Evolutionary conservation across 1,139 yeast genomes (phyloP), one percentile per base, ranked within the genome.

Genomic region (Magnusiomyces tetraspermus): DNA sequence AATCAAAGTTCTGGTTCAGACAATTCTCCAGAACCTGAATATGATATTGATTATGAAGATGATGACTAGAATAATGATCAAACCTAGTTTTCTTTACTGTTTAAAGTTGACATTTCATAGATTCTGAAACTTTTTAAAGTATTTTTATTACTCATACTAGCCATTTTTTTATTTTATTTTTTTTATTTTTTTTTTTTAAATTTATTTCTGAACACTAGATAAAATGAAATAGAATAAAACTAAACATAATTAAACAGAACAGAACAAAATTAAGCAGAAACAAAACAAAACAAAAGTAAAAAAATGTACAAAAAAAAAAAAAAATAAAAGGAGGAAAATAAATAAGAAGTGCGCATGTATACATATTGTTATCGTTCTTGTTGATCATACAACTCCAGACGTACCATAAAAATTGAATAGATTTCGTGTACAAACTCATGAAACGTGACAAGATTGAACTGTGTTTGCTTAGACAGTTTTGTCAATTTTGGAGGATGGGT

Each of bases 31-130:
- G 57, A 47, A 13, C 49, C 48, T 21, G 54, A 49, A 5, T 51
- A 44, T 44, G 57, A 54, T 37, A 54, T 54, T 45, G 56, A 54
- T 42, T 54, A 54, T 26, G 57, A 54, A 15, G 55, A 33, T 4
- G 10, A 15, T 15, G 17, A 33, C 17, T 15, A 33, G n/a, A 33
- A 33, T 28, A 28, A 28, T 8, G 10, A 28, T 8, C 31, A 11
- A 28, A 8, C 31, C 31, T 28, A 28, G 11, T 8, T 28, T 28
- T 6, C 31, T 8, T 8, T 28, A 28, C 11, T 28, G 31, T 28
- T 28, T 28, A 28, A 6, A 28, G 11, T 28, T 28, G 31, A 28
- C 31, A 11, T 28, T 28, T 28, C n/a, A n/a, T n/a, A n/a, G n/a
- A n/a, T n/a, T n/a, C n/a, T n/a, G n/a, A n/a, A n/a, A n/a, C n/a